Evolutionary conservation across 2,329 filamentous ascomycete genomes (phyloP).

Genomic region (Pseudocercospora fuligena): DNA sequence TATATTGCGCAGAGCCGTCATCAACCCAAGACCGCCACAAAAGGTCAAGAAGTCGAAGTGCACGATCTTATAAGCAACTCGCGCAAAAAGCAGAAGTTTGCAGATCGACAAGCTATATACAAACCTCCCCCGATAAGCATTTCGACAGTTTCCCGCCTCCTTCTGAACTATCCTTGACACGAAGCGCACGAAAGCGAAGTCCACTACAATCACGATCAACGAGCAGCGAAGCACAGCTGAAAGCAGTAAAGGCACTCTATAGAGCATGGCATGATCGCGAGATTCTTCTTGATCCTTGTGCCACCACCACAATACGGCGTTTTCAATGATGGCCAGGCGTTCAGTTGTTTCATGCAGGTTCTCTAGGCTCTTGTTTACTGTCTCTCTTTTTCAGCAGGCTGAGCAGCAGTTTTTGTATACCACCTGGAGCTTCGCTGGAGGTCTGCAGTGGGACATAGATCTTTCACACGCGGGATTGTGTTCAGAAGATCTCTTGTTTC

Average conservation of each 20-base stretch:
- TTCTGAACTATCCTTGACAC: slow-evolving; percentile 14
- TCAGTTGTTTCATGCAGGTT: slow-evolving; percentile 11
- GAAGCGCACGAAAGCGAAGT: slow-evolving; percentile 3
- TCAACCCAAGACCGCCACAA: slow-evolving; percentile 67
- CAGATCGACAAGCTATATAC: neutral
- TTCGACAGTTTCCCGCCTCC: slow-evolving; percentile 11
- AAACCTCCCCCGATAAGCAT: slow-evolving; percentile 7
- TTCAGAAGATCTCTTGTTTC: neutral
- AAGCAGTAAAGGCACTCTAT: slow-evolving; percentile 8
- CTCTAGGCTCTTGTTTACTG: slow-evolving; percentile 11
- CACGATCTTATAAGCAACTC: slow-evolving; percentile 62
- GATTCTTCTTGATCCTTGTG: slow-evolving; percentile 10
- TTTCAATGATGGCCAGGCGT: slow-evolving; percentile 5
- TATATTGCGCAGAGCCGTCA: slow-evolving; percentile 64
- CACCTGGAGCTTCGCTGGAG: neutral
- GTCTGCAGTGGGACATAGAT: neutral
- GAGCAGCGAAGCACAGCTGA: slow-evolving; percentile 7
- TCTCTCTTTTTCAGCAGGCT: slow-evolving; percentile 11
- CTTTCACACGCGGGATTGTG: neutral
- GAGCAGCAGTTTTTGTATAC: slow-evolving; percentile 1
- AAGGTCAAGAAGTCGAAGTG: slow-evolving; percentile 71
- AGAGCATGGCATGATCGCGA: slow-evolving; percentile 14
- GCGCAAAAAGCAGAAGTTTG: neutral
- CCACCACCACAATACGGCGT: slow-evolving; percentile 11
- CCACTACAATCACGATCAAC: slow-evolving; percentile 5